These are phyloP conservation scores for Setomelanomma holmii DNA, from an alignment of 2,329 filamentous ascomycete genomes.

Conservation along the genomic window DNA sequence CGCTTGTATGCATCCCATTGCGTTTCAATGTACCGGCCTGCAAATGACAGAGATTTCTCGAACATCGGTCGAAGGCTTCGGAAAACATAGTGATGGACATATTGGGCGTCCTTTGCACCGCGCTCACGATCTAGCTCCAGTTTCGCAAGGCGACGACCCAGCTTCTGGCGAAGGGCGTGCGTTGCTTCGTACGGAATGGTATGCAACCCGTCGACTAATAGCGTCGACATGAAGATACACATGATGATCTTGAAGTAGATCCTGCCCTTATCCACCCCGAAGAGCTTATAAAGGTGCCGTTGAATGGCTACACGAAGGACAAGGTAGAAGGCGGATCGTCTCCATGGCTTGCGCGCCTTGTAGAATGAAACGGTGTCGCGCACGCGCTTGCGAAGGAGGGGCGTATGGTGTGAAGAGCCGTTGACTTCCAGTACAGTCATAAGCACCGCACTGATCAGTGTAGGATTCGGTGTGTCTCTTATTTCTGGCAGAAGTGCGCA, in stretches of 20 bases:
- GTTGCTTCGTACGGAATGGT: constrained; percentile 46
- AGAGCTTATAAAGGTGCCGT: constrained; percentile 55
- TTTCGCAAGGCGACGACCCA: constrained; percentile 66
- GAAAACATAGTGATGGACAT: constrained; percentile 3
- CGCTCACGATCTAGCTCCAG: constrained; percentile 53
- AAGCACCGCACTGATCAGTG: constrained; percentile 65
- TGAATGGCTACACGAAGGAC: constrained; percentile 65
- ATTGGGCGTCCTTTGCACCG: not conserved
- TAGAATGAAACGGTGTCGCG: constrained; percentile 67
- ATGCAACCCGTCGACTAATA: constrained; percentile 53
- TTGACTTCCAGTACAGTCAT: constrained; percentile 66
- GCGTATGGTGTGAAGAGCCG: constrained; percentile 51
- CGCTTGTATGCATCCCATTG: constrained; percentile 29
- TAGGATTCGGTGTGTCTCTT: constrained; percentile 65
- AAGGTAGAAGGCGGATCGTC: constrained; percentile 68
- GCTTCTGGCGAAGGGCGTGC: constrained; percentile 58
- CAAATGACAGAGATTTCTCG: constrained; percentile 16
- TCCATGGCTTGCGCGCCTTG: constrained; percentile 63
- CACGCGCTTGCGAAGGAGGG: constrained; percentile 62
- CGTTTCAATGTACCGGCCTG: constrained; percentile 19
- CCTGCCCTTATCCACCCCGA: constrained; percentile 54
- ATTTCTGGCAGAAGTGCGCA: constrained; percentile 58
- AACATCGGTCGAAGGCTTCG: constrained; percentile 14
- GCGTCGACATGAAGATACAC: constrained; percentile 54
- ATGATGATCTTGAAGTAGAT: constrained; percentile 66